Evolutionary conservation across 2,329 filamentous ascomycete species (phyloP).

Genomic region (Lachnellula cervina): DNA sequence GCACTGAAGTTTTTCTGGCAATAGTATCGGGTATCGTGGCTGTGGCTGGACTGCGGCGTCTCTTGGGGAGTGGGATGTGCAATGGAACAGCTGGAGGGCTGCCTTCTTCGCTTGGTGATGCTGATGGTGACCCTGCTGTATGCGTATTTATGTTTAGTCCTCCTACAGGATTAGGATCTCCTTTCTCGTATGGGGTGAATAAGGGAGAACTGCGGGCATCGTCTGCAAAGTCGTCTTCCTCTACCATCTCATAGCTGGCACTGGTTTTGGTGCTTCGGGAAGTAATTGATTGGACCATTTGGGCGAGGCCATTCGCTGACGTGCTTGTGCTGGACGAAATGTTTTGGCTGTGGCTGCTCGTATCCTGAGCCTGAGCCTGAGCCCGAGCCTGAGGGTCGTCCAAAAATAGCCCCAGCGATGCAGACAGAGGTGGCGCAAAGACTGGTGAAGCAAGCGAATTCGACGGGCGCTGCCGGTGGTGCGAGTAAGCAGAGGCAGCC

Average conservation of each 20-base stretch:
- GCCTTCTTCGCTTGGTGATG: slow-evolving; percentile 1
- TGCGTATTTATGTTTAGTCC: not conserved
- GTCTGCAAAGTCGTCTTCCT: slow-evolving; percentile 15
- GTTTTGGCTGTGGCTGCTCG: slow-evolving; percentile 7
- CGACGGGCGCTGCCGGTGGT: not conserved
- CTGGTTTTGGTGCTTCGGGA: slow-evolving; percentile 6
- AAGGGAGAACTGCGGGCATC: slow-evolving; percentile 7
- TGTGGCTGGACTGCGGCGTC: slow-evolving; percentile 16
- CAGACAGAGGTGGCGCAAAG: slow-evolving; percentile 11
- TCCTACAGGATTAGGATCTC: no score
- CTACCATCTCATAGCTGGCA: slow-evolving; percentile 17
- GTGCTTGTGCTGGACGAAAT: slow-evolving; percentile 9
- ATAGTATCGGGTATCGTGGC: not conserved
- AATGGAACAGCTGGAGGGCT: slow-evolving; percentile 5
- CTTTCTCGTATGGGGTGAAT: not conserved
- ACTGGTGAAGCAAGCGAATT: slow-evolving; percentile 9
- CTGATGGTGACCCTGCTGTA: slow-evolving; percentile 2
- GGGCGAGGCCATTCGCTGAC: slow-evolving; percentile 3
- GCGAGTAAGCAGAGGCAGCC: not conserved
- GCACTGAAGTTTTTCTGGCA: slow-evolving; percentile 18
- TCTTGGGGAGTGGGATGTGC: slow-evolving; percentile 16
- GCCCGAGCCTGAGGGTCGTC: slow-evolving; percentile 13
- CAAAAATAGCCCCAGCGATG: slow-evolving; percentile 22
- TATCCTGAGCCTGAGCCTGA: no score
- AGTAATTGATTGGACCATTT: slow-evolving; percentile 12